Percentiles rank a stretch among this genome's conserved stretches.
Evolutionary conservation across 1,139 yeast genomes (phyloP).

Genomic region (Geotrichum klebahnii): DNA sequence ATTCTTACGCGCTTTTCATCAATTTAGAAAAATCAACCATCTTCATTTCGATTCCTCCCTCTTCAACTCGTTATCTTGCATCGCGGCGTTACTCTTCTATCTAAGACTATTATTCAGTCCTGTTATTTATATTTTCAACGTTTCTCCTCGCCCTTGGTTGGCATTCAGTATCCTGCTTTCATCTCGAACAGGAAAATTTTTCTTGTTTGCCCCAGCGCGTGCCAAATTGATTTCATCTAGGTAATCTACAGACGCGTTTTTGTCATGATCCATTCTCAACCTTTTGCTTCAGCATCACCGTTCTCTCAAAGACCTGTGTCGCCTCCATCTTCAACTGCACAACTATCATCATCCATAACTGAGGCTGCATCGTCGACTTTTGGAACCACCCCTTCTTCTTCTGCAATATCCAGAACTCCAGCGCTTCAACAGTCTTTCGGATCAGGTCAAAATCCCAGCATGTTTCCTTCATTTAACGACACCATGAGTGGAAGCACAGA

Average conservation of each 20-base stretch:
- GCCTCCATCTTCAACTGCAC: constrained; percentile 9
- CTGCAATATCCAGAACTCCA: no score
- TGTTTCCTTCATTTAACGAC: constrained; percentile 17
- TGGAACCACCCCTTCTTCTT: no score
- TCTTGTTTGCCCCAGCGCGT: no score
- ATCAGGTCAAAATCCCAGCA: constrained; percentile 6
- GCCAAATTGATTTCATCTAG: not conserved
- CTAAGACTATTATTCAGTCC: no score
- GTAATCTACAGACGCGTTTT: constrained; percentile 6
- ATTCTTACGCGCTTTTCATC: no score
- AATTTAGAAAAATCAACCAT: no score
- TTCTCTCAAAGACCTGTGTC: constrained; percentile 17
- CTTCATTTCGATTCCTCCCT: no score
- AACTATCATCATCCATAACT: constrained; percentile 1
- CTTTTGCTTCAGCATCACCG: constrained; percentile 12
- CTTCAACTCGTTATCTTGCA: no score
- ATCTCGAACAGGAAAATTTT: not conserved
- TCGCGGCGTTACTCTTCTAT: no score
- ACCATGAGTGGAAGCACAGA: constrained; percentile 5
- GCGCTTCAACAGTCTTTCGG: constrained; percentile 11
- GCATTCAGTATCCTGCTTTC: not conserved
- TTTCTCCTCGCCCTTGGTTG: no score
- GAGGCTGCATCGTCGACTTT: constrained; percentile 1
- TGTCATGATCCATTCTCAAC: constrained; percentile 20
- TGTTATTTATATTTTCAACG: no score